These are phyloP conservation scores for Termitomyces sp. DNA, from an alignment of 768 basidiomycete species.

Conservation along the genomic window DNA sequence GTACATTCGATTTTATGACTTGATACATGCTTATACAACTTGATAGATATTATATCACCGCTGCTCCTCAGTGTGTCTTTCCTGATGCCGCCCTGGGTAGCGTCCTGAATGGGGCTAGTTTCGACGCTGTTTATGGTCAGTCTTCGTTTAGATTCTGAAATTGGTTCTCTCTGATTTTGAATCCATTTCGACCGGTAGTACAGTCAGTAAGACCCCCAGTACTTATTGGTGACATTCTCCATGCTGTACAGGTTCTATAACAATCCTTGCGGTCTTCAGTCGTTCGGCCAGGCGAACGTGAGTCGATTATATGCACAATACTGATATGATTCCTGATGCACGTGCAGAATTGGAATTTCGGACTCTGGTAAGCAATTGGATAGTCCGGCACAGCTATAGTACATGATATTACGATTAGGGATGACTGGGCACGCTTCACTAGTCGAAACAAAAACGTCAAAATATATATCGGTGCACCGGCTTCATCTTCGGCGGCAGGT, in stretches of 20 bases:
- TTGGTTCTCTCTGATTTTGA: background rate
- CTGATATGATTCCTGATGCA: constrained; percentile 4
- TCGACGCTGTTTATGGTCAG: constrained; percentile 66
- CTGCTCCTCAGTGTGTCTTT: constrained; percentile 63
- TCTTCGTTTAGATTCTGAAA: background rate
- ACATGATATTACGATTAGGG: constrained; percentile 31
- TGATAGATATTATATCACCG: constrained; percentile 58
- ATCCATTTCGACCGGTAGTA: constrained; percentile 18
- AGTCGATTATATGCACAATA: constrained; percentile 15
- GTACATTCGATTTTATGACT: constrained; percentile 22
- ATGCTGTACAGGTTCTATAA: constrained; percentile 46
- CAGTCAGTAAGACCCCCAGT: constrained; percentile 20
- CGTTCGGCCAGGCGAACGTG: constrained; percentile 43
- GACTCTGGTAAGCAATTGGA: constrained; percentile 36
- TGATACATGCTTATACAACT: background rate
- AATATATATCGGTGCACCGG: constrained; percentile 63
- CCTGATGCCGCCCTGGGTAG: constrained; percentile 58
- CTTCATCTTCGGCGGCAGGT: constrained; percentile 48
- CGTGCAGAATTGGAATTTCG: constrained; percentile 57
- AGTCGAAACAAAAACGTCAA: constrained; percentile 59
- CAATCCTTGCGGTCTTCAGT: constrained; percentile 44
- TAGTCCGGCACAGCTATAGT: background rate
- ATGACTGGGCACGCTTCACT: constrained; percentile 54
- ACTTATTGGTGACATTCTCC: background rate
- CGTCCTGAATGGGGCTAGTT: constrained; percentile 54